Conservation (phyloP, 2,329 filamentous ascomycete species). For the Exophiala aquamarina region DNA sequence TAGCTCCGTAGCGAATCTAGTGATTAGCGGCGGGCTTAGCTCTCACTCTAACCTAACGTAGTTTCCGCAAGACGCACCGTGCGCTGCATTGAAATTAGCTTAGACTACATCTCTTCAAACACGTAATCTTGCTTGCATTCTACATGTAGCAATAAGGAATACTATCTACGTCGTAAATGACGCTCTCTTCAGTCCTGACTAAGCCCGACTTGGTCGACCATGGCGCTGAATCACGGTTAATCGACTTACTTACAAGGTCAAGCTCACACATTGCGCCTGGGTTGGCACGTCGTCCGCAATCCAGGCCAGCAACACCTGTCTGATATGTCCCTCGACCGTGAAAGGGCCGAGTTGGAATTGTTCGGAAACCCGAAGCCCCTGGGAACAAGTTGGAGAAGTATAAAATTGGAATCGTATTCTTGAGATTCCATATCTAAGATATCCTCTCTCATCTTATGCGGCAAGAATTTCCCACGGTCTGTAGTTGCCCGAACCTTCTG, state of each 20-base stretch:
- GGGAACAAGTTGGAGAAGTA: slow-evolving; percentile 41
- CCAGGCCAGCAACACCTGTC: slow-evolving; percentile 32
- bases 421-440: slow-evolving; percentile 42
- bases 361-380: slow-evolving; percentile 31
- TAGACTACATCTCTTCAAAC: too few relatives aligned
- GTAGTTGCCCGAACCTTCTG: neutral
- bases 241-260: slow-evolving; percentile 29
- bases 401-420: slow-evolving; percentile 41
- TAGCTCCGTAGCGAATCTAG: too few relatives aligned
- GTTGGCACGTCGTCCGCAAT: slow-evolving; percentile 37
- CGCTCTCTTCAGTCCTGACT: too few relatives aligned
- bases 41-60: too few relatives aligned
- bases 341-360: slow-evolving; percentile 36
- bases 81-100: too few relatives aligned
- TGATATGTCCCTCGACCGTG: slow-evolving; percentile 26
- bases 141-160: too few relatives aligned
- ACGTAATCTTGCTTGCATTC: too few relatives aligned
- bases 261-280: slow-evolving; percentile 23
- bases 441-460: slow-evolving; percentile 44
- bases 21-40: too few relatives aligned
- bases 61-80: too few relatives aligned
- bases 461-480: slow-evolving; percentile 49
- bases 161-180: too few relatives aligned
- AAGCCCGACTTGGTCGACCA: slow-evolving; percentile 58
- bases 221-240: slow-evolving; percentile 31